A percentile compares a stretch with the other conserved stretches of the same genome.
Conservation (phyloP, 192 early-diverging fungal species). For the Entomortierella beljakovae region DNA sequence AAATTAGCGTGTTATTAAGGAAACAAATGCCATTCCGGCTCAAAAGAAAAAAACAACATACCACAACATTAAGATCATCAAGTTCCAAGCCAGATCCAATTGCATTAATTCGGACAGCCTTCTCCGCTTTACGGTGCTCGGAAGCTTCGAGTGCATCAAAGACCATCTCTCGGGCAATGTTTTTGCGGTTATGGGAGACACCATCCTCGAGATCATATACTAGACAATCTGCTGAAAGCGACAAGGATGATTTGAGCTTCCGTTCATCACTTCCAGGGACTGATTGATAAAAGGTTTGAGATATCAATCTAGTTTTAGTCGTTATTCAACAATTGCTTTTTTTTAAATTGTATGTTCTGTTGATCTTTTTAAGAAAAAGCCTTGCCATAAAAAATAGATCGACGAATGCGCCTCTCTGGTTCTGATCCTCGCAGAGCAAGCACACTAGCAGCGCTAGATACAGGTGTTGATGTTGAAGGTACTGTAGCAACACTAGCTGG, state of each 20-base stretch:
- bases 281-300: conserved; percentile 26
- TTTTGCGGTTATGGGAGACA: conserved; percentile 86
- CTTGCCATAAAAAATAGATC: conserved; percentile 54
- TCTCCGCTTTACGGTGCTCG: conserved; percentile 77
- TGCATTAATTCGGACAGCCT: conserved; percentile 92
- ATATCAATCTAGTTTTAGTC: not conserved
- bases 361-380: not conserved
- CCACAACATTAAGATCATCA: conserved; percentile 84
- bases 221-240: conserved; percentile 78
- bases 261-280: conserved; percentile 91
- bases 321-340: not conserved
- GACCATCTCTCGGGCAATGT: conserved; percentile 77
- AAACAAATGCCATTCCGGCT: not conserved
- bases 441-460: not conserved
- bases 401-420: conserved; percentile 45
- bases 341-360: not conserved
- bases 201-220: conserved; percentile 96
- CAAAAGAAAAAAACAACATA: too few relatives aligned
- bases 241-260: conserved; percentile 84
- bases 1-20: not conserved
- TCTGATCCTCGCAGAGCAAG: not conserved
- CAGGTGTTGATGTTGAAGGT: conserved; percentile 1
- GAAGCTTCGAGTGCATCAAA: conserved; percentile 76
- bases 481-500: conserved; percentile 3
- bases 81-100: conserved; percentile 81